Evolutionary conservation across 345 rosid genomes (phyloP).

Genomic region (Eucalyptus sp.): DNA sequence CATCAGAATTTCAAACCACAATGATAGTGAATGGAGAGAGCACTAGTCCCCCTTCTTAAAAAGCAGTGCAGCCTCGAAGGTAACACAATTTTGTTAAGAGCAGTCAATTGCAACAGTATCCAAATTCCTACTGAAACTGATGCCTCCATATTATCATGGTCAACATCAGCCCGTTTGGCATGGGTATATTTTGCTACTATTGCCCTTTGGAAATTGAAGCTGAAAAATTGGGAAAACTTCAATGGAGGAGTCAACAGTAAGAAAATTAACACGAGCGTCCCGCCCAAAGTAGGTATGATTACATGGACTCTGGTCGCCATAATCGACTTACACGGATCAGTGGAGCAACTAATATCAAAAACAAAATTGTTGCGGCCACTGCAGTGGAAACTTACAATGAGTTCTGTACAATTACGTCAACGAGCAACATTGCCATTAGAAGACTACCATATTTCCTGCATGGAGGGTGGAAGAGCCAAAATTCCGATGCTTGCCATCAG

Average conservation of each 20-base stretch:
- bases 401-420: neutral
- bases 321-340: neutral
- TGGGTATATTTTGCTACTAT: neutral
- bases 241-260: neutral
- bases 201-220: neutral
- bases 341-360: conserved; percentile 24
- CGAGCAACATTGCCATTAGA: neutral
- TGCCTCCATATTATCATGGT: neutral
- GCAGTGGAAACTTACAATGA: neutral
- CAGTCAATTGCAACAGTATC: neutral
- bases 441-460: conserved; percentile 17
- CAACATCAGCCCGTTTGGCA: neutral
- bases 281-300: neutral
- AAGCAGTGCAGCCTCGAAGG: neutral
- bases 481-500: conserved; percentile 92
- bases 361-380: conserved; percentile 45
- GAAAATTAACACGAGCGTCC: neutral
- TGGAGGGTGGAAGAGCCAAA: conserved; percentile 44
- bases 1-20: neutral
- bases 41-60: neutral
- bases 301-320: neutral
- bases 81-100: neutral
- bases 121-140: neutral
- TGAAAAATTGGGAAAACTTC: neutral
- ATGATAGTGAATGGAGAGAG: neutral